Percentiles rank a stretch among this genome's conserved stretches.
phyloP scores from a whole-genome alignment of 768 basidiomycete species.

The Suillus placidus region DNA sequence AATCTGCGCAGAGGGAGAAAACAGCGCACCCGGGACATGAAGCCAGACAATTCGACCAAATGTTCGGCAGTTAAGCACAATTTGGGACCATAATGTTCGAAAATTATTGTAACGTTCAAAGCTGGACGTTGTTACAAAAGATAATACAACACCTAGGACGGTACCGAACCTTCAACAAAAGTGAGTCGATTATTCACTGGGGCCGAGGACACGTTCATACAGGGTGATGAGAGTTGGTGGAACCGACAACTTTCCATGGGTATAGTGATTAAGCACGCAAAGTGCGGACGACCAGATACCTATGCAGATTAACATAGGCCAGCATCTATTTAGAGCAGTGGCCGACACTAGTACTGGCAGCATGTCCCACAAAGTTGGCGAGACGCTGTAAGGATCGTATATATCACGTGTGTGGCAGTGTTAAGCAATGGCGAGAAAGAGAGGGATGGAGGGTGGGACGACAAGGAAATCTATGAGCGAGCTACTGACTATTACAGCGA shows the following conservation, averaged over 20 bases:
- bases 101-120: constrained; percentile 79
- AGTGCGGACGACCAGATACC: constrained; percentile 51
- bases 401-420: no score
- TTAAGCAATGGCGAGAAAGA: no score
- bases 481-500: no score
- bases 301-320: constrained; percentile 64
- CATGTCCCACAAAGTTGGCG: not conserved
- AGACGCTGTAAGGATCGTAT: no score
- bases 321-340: constrained; percentile 32
- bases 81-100: constrained; percentile 62
- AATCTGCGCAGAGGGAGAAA: no score
- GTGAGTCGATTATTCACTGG: constrained; percentile 26
- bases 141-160: constrained; percentile 74
- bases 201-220: no score
- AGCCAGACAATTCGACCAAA: constrained; percentile 69
- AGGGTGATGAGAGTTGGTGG: constrained; percentile 57
- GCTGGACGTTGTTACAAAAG: constrained; percentile 69
- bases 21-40: constrained; percentile 62
- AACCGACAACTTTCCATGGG: constrained; percentile 42
- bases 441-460: no score
- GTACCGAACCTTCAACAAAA: constrained; percentile 48
- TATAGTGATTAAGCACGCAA: no score
- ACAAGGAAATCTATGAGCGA: no score
- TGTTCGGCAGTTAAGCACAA: constrained; percentile 54
- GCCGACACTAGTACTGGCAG: constrained; percentile 11